Base-by-base conservation (phyloP, 1,284 basidiomycete genomes). In the Melampsora medusae region DNA sequence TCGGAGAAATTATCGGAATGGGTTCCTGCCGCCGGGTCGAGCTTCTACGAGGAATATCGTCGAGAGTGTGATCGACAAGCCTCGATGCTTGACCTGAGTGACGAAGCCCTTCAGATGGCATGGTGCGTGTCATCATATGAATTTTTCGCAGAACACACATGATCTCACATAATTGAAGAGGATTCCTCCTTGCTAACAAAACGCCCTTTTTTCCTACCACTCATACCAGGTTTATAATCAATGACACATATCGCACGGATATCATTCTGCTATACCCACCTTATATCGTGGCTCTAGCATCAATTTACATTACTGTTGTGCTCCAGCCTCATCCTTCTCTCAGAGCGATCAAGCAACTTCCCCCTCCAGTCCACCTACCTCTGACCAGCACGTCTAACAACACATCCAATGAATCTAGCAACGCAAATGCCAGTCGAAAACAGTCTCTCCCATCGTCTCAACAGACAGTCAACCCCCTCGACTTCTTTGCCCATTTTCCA, bases 241-340 rank as follows among this genome's bases (percentile, higher is more conserved):
- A 98, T 84, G 97, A 99, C 83, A 93, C 91, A 0, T 98, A 94
- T 82, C 90, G 93, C 68, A 93, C 92, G 1, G 91, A 95, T 72
- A 85, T 98, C 14, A 92, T 92, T 79, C 88, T 98, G 12, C 84
- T 97, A 48, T 91, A 98, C 81, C 93, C 96, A 0, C 96, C 96
- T 0, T 93, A 97, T 82, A 86, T 98, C 76, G 91, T 98, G 78
- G 94, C 96, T 19, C 88, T 98, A 77, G 90, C 94, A 0, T 90
- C 93, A 0, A 87, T 98, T 74, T 97, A 93, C 84, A 88, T 97
- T 9, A 80, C 80, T 0, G 75, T 83, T 1, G 78, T 79, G 1
- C 65, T 82, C 0, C 80, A 82, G 28, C 71, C 65, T 25, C 48
- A 59, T 35, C 71, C 64, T 14, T 71, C 69, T 14, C 48, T 73